Conservation (phyloP, 495 filamentous ascomycete species). For the Penicillium maclennaniae region DNA sequence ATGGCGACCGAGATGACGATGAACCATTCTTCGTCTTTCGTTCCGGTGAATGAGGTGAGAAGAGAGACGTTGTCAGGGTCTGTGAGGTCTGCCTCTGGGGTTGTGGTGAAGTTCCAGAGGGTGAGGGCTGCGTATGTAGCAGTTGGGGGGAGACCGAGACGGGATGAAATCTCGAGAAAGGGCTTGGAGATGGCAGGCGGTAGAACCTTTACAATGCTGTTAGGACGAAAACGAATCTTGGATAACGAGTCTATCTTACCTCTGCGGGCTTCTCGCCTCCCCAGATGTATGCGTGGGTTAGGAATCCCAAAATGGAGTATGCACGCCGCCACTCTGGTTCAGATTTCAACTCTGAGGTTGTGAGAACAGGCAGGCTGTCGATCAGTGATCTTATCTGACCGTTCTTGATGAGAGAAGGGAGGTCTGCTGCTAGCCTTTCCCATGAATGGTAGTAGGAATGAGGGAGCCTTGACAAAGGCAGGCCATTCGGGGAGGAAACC, state of each 20-base stretch:
- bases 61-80: slow-evolving; percentile 78
- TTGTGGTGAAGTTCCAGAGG: slow-evolving; percentile 89
- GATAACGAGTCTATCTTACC: slow-evolving; percentile 34
- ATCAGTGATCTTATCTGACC: slow-evolving; percentile 70
- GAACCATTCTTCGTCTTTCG: slow-evolving; percentile 96
- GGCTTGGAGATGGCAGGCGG: slow-evolving; percentile 79
- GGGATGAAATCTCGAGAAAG: slow-evolving; percentile 68
- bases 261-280: slow-evolving; percentile 78
- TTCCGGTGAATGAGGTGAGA: slow-evolving; percentile 82
- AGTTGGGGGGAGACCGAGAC: slow-evolving; percentile 83
- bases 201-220: slow-evolving; percentile 52
- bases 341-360: slow-evolving; percentile 64
- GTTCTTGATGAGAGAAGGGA: slow-evolving; percentile 73
- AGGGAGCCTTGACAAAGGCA: slow-evolving; percentile 69
- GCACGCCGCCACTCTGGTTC: slow-evolving; percentile 90
- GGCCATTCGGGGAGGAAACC: slow-evolving; percentile 84
- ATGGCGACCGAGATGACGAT: slow-evolving; percentile 93
- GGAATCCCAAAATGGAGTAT: slow-evolving; percentile 79
- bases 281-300: slow-evolving; percentile 94
- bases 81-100: slow-evolving; percentile 67
- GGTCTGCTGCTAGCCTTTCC: slow-evolving; percentile 72
- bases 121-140: slow-evolving; percentile 88
- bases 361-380: slow-evolving; percentile 72
- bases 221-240: background rate
- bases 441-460: slow-evolving; percentile 86